phyloP scores from a whole-genome alignment of 805 yeast species.

The Brettanomyces nanus region DNA sequence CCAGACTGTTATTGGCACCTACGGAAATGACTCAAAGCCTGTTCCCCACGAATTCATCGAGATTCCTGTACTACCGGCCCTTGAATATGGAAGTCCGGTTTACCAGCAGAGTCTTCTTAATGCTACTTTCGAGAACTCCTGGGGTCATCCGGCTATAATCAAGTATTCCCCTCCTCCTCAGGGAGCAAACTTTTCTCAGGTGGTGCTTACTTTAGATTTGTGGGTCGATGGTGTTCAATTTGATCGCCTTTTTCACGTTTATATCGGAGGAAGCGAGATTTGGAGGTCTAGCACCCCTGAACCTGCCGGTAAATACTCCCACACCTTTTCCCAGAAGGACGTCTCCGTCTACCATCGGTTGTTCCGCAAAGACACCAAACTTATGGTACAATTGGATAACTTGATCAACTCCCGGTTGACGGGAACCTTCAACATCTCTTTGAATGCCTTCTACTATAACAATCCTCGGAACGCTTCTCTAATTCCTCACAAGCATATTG shows the following conservation, averaged over 20 bases:
- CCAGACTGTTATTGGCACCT: too few relatives aligned
- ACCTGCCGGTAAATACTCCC: slow-evolving; percentile 47
- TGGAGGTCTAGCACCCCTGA: slow-evolving; percentile 87
- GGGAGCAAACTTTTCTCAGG: slow-evolving; percentile 38
- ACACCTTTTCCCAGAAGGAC: slow-evolving; percentile 52
- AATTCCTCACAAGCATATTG: slow-evolving; percentile 6
- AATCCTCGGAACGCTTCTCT: slow-evolving; percentile 10
- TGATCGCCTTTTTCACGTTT: slow-evolving; percentile 59
- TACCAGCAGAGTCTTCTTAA: slow-evolving; percentile 32
- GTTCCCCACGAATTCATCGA: slow-evolving; percentile 23
- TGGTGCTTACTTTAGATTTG: slow-evolving; percentile 45
- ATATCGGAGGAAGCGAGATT: slow-evolving; percentile 52
- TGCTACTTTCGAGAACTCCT: slow-evolving; percentile 47
- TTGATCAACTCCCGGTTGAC: slow-evolving; percentile 42
- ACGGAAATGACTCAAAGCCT: too few relatives aligned
- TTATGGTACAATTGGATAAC: slow-evolving; percentile 61
- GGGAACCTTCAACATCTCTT: slow-evolving; percentile 50
- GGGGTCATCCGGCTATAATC: slow-evolving; percentile 47
- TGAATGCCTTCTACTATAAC: slow-evolving; percentile 44
- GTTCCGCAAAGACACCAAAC: slow-evolving; percentile 34
- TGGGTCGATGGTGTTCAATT: slow-evolving; percentile 52
- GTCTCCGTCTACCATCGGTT: slow-evolving; percentile 46
- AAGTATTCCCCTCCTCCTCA: slow-evolving; percentile 37
- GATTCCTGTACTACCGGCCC: slow-evolving; percentile 20
- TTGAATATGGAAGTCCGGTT: slow-evolving; percentile 30